These are phyloP conservation scores for Glaciozyma antarctica DNA, from an alignment of 768 basidiomycete genomes.

Conservation along the genomic window DNA sequence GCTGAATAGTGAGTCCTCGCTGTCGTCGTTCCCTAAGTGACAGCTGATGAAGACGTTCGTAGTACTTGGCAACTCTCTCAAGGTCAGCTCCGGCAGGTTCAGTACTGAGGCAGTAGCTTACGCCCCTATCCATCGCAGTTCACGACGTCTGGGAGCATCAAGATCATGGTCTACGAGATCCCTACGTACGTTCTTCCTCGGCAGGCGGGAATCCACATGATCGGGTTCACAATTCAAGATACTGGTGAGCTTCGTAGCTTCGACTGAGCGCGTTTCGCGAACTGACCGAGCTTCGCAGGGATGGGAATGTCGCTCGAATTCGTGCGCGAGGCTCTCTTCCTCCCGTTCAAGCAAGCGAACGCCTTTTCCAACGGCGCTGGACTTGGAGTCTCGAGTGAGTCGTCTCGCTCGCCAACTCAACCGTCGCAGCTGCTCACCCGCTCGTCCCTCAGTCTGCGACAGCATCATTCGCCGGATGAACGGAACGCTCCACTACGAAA, in stretches of 20 bases:
- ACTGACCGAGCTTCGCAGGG: neutral
- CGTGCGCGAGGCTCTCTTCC: conserved; percentile 31
- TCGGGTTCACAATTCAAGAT: conserved; percentile 18
- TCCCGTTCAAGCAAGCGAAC: conserved; percentile 31
- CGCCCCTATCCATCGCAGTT: neutral
- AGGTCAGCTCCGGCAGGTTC: neutral
- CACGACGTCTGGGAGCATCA: conserved; percentile 23
- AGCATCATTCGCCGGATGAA: conserved; percentile 1
- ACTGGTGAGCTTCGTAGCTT: neutral
- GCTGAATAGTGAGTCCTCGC: conserved; percentile 19
- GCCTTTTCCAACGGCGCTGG: conserved; percentile 14
- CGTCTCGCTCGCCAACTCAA: neutral
- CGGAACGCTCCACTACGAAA: conserved; percentile 1
- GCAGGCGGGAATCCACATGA: conserved; percentile 17
- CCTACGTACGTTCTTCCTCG: neutral
- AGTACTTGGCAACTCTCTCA: conserved; percentile 33
- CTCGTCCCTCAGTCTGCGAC: neutral
- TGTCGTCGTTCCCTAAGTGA: neutral
- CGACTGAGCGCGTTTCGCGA: too few relatives aligned
- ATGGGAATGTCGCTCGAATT: conserved; percentile 17
- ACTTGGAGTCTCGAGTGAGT: conserved; percentile 13
- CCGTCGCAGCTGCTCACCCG: neutral
- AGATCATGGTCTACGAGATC: conserved; percentile 15
- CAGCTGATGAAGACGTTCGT: neutral
- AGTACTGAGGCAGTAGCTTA: neutral